Conservation (phyloP, 2,329 filamentous ascomycete genomes). For the Fusarium fujikuroi region DNA sequence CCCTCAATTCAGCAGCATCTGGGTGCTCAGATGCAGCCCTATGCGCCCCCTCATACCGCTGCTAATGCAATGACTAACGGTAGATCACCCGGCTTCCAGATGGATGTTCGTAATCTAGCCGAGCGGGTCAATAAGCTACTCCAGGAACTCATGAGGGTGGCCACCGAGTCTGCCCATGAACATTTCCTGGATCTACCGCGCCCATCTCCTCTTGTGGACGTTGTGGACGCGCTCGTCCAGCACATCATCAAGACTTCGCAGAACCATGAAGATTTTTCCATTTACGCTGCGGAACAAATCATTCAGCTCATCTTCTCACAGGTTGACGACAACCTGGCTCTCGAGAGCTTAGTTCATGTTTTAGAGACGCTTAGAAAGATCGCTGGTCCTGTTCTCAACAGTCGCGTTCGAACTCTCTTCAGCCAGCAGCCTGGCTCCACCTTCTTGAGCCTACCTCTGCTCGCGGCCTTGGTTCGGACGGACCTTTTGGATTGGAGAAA, state of each 20-base stretch:
- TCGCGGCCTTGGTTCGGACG: constrained; percentile 66
- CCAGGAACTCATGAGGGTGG: constrained; percentile 65
- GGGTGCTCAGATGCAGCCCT: constrained; percentile 64
- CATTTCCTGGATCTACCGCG: constrained; percentile 70
- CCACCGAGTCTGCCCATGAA: constrained; percentile 65
- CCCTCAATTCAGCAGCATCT: constrained; percentile 64
- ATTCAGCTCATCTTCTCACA: constrained; percentile 65
- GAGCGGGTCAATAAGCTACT: constrained; percentile 69
- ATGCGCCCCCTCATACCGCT: constrained; percentile 62
- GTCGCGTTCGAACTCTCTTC: constrained; percentile 66
- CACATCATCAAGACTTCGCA: constrained; percentile 72
- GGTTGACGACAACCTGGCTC: constrained; percentile 64
- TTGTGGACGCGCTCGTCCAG: constrained; percentile 70
- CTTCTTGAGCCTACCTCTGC: constrained; percentile 67
- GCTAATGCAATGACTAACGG: constrained; percentile 58
- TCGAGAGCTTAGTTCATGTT: constrained; percentile 72
- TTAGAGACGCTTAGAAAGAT: constrained; percentile 71
- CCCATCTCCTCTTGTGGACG: constrained; percentile 68
- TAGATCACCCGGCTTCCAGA: constrained; percentile 58
- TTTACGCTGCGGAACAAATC: constrained; percentile 70
- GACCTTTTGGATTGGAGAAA: constrained; percentile 71
- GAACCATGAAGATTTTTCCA: constrained; percentile 68
- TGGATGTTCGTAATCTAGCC: constrained; percentile 63
- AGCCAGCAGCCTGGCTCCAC: constrained; percentile 65
- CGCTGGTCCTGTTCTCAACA: constrained; percentile 63